Percentiles rank a stretch among this genome's conserved stretches.
These are phyloP conservation scores for Botrytis medusae DNA, from an alignment of 2,329 filamentous ascomycete species.

Conservation along the genomic window DNA sequence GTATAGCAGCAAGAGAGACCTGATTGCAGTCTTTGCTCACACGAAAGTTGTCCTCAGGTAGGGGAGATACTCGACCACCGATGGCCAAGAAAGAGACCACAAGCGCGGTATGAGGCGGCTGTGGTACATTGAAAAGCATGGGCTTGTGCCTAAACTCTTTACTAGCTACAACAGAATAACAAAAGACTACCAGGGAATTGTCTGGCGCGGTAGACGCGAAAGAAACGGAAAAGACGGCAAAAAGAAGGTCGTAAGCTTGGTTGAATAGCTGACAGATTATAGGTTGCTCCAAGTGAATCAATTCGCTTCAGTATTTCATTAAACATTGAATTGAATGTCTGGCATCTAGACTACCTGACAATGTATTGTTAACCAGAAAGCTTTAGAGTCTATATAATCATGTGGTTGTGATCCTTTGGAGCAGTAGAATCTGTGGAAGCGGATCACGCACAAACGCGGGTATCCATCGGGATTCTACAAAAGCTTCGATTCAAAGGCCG, in stretches of 20 bases:
- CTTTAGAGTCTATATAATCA: background rate
- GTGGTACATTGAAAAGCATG: background rate
- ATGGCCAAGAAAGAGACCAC: background rate
- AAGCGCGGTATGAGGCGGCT: background rate
- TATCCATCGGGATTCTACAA: background rate
- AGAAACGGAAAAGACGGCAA: background rate
- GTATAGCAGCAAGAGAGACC: background rate
- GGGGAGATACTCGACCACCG: background rate
- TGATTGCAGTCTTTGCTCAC: background rate
- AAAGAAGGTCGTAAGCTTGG: background rate
- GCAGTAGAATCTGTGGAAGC: background rate
- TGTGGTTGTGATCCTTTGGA: background rate
- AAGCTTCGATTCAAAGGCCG: background rate
- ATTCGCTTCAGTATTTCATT: background rate
- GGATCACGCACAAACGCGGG: background rate
- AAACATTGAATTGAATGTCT: background rate
- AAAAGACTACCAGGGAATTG: background rate
- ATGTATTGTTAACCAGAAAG: background rate
- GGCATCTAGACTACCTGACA: background rate
- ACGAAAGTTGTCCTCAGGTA: background rate
- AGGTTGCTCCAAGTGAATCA: background rate
- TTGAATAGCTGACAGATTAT: background rate
- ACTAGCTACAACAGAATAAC: background rate
- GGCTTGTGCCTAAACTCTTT: background rate
- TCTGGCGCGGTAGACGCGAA: background rate